phyloP scores from a whole-genome alignment of 148 eudicot genomes.

The Nyssa sinensis region DNA sequence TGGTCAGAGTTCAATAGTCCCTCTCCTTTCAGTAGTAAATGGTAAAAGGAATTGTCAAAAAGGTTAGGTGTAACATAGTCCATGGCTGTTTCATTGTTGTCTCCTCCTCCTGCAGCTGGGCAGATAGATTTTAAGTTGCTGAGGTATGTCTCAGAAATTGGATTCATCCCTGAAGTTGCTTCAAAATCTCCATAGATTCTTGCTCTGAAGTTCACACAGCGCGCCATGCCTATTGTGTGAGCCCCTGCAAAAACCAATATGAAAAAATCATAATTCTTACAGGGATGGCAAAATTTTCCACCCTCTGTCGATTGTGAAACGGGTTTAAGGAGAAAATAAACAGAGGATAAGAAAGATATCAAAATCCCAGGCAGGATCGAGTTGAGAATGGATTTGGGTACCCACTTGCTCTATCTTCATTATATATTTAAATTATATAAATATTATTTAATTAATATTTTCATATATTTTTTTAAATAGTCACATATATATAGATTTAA shows the following conservation, averaged over 20 bases:
- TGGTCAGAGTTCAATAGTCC: conserved; percentile 90
- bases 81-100: conserved; percentile 65
- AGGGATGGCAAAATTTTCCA: no score
- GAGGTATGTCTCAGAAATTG: conserved; percentile 50
- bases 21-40: conserved; percentile 67
- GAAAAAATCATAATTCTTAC: no score
- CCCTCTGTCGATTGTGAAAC: no score
- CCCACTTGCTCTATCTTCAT: no score
- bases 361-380: no score
- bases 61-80: conserved; percentile 67
- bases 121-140: conserved; percentile 54
- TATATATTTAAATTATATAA: no score
- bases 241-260: conserved; percentile 83
- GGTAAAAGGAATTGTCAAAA: conserved; percentile 85
- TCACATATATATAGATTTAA: no score
- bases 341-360: no score
- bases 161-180: conserved; percentile 47
- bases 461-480: no score
- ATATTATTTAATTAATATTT: no score
- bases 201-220: conserved; percentile 63
- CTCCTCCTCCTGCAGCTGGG: conserved; percentile 49
- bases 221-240: conserved; percentile 92
- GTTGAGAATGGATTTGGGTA: no score
- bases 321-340: no score
- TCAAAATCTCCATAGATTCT: conserved; percentile 88